phyloP scores from a whole-genome alignment of 2,329 filamentous ascomycete species.

The Fusarium haematococcum region DNA sequence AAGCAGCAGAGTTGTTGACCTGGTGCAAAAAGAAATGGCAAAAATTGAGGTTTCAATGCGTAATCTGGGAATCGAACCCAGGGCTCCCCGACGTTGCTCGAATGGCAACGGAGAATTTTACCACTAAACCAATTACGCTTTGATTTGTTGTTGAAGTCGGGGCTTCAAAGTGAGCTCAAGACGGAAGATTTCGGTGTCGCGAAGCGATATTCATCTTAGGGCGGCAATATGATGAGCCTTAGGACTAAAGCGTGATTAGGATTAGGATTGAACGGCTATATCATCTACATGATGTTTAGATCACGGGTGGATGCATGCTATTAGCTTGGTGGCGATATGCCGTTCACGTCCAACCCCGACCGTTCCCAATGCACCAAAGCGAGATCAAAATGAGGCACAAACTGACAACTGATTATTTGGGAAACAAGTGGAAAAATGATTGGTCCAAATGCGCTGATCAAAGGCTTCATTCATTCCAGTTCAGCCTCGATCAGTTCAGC shows the following conservation, averaged over 20 bases:
- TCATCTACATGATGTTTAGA: neutral
- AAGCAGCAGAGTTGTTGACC: neutral
- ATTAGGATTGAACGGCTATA: neutral
- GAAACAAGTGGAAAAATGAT: neutral
- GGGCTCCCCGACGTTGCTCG: constrained; percentile 31
- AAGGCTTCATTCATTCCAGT: neutral
- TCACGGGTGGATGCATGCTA: neutral
- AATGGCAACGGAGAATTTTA: constrained; percentile 41
- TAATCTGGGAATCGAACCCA: constrained; percentile 40
- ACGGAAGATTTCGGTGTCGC: too few species aligned
- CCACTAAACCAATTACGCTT: constrained; percentile 40
- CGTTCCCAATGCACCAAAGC: neutral
- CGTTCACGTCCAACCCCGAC: neutral
- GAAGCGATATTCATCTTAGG: neutral
- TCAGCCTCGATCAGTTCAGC: neutral
- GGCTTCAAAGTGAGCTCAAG: too few species aligned
- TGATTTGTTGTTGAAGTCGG: neutral
- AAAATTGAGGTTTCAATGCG: neutral
- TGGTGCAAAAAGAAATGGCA: neutral
- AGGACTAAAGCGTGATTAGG: neutral
- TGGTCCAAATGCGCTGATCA: neutral
- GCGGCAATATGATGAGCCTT: neutral
- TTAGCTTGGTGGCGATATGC: neutral
- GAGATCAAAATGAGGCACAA: neutral
- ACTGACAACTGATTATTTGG: neutral